Percentiles rank a stretch among this genome's conserved stretches.
These are phyloP conservation scores for Aegilops longissima DNA, from an alignment of 176 grass and related monocot genomes.

Conservation along the genomic window DNA sequence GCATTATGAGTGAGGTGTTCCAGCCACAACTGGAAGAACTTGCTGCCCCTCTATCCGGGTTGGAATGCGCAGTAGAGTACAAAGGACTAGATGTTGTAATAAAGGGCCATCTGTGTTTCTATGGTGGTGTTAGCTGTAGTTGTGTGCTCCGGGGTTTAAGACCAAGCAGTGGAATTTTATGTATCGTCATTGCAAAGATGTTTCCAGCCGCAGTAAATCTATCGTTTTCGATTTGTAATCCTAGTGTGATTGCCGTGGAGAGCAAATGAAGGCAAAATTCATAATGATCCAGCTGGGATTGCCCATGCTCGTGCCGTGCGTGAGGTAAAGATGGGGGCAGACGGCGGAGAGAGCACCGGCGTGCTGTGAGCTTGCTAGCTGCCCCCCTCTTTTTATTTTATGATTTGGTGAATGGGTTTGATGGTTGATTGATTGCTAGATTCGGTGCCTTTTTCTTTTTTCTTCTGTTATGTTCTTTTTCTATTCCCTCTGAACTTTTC, in stretches of 20 bases:
- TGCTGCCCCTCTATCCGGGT: neutral
- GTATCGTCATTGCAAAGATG: neutral
- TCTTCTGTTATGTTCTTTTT: too few relatives aligned
- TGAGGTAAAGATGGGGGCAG: too few relatives aligned
- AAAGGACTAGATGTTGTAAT: neutral
- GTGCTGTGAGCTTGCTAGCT: too few relatives aligned
- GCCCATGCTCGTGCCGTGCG: too few relatives aligned
- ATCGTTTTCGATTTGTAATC: neutral
- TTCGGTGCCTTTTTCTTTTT: too few relatives aligned
- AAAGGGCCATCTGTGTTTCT: slow-evolving; percentile 12
- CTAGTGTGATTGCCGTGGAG: neutral
- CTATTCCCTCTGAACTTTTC: too few relatives aligned
- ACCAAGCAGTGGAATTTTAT: neutral
- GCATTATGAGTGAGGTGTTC: slow-evolving; percentile 3
- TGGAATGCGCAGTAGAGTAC: neutral
- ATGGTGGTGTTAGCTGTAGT: neutral
- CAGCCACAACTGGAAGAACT: slow-evolving; percentile 27
- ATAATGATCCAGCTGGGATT: neutral
- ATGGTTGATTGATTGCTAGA: too few relatives aligned
- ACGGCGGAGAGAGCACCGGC: too few relatives aligned
- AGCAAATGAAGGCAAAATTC: neutral
- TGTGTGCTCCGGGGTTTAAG: neutral
- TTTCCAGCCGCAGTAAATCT: neutral
- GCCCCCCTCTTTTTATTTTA: too few relatives aligned
- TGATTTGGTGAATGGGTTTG: too few relatives aligned